These are phyloP conservation scores for Pseudogymnoascus pannorum DNA, from an alignment of 2,329 filamentous ascomycete genomes.

Conservation along the genomic window DNA sequence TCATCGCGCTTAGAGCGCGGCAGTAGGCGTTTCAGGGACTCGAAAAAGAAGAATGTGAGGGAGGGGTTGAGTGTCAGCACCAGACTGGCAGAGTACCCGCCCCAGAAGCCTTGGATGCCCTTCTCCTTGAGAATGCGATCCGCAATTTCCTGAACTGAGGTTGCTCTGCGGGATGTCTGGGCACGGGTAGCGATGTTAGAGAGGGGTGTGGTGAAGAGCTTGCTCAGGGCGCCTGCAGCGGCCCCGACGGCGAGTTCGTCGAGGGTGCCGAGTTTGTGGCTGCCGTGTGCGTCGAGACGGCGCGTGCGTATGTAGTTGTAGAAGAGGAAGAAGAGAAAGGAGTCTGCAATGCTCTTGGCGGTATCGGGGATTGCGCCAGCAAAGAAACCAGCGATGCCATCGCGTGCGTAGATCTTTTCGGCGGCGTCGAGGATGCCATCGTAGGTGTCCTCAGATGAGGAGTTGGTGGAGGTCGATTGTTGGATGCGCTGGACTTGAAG, in stretches of 20 bases:
- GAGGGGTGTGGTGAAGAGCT: slow-evolving; percentile 71
- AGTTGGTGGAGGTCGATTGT: slow-evolving; percentile 34
- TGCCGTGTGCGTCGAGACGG: slow-evolving; percentile 22
- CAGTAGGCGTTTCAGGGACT: slow-evolving; percentile 58
- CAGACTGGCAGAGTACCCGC: slow-evolving; percentile 74
- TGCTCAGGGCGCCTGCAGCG: slow-evolving; percentile 65
- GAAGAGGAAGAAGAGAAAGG: slow-evolving; percentile 79
- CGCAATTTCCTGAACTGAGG: slow-evolving; percentile 48
- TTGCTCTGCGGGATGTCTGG: slow-evolving; percentile 50
- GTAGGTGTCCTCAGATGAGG: slow-evolving; percentile 43
- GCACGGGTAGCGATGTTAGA: slow-evolving; percentile 76
- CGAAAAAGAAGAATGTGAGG: slow-evolving; percentile 78
- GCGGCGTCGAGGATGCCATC: slow-evolving; percentile 61
- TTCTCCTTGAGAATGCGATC: slow-evolving; percentile 59
- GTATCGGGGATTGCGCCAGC: slow-evolving; percentile 57
- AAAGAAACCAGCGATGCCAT: slow-evolving; percentile 67
- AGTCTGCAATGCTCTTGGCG: slow-evolving; percentile 62
- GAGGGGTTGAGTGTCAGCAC: slow-evolving; percentile 79
- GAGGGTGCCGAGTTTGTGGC: slow-evolving; percentile 34
- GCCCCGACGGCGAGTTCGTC: slow-evolving; percentile 72
- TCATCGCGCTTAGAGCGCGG: slow-evolving; percentile 43
- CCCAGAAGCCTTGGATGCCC: slow-evolving; percentile 73
- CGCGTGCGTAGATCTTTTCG: slow-evolving; percentile 59
- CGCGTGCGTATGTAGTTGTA: slow-evolving; percentile 50
- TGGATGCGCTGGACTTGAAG: slow-evolving; percentile 66